Base-by-base conservation (phyloP, 768 basidiomycete genomes). In the Phlegmacium glaucopus region DNA sequence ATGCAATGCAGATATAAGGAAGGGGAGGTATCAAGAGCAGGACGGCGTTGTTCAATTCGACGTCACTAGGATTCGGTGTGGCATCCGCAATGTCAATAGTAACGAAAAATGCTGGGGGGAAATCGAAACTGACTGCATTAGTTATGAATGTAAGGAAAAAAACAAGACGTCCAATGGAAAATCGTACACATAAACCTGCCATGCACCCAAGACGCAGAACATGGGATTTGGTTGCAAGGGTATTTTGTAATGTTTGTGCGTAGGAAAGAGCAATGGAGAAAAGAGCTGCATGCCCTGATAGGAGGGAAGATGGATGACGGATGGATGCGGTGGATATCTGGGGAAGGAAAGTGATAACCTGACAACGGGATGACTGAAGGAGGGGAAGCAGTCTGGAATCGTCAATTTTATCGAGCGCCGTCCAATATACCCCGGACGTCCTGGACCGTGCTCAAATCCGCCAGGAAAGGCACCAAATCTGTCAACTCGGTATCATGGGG, bases 401-500 rank as follows among this genome's bases (percentile, higher is more conserved):
- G n/a, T 6, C 32, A n/a, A 34, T 34, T 34, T 53, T 72, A 88
- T 68, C 88, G 77, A 58, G 86, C 85, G 50, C 88, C 90, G 61
- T 95, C 91, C 54, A 97, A 75, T 32, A 96, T 85, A 38, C 90
- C 94, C 49, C 96, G 78, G 39, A 98, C 89, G 66, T 99, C 96
- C 48, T 85, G 85, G 28, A 94, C 92, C 18, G 77, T 73, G 28
- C 72, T 79, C 29, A 99, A 77, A 68, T 99, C 96, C 29, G 89
- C 72, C 52, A 99, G 78, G 79, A 99, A 98, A 25, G 94, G 92
- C 47, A 94, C 85, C 43, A 98, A 74, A 68, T 98, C 95, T 34
- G 91, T 96, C 54, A 99, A 78, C 65, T 98, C 95, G 39, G 94
- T 95, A 63, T 98, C 95, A 60, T 97, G 95, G 9, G 94, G 94